Evolutionary conservation across 2,329 filamentous ascomycete species (phyloP).

Genomic region (Furcasterigmium furcatum): DNA sequence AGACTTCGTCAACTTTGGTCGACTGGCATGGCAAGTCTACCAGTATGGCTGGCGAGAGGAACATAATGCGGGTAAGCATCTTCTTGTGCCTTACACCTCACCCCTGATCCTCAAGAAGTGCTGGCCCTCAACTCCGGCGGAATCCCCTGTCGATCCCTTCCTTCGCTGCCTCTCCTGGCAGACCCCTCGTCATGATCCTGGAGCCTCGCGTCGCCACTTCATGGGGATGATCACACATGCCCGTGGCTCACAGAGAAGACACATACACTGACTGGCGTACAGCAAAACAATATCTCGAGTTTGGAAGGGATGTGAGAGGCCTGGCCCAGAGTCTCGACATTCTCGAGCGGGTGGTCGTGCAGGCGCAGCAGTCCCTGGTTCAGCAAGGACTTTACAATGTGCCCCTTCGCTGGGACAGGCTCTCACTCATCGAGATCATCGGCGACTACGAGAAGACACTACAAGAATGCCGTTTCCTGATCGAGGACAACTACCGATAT

Average conservation of each 20-base stretch:
- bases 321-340: slow-evolving; percentile 26
- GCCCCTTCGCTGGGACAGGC: slow-evolving; percentile 14
- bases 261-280: background rate
- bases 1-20: slow-evolving; percentile 25
- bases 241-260: no score
- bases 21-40: slow-evolving; percentile 28
- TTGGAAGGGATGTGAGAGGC: slow-evolving; percentile 23
- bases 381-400: slow-evolving; percentile 15
- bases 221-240: no score
- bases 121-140: no score
- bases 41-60: slow-evolving; percentile 26
- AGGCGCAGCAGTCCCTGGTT: slow-evolving; percentile 21
- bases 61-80: slow-evolving; percentile 25
- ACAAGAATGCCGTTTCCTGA: slow-evolving; percentile 23
- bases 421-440: slow-evolving; percentile 18
- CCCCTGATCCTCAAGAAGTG: no score
- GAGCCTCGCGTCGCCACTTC: no score
- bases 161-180: no score
- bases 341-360: slow-evolving; percentile 21
- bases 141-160: no score
- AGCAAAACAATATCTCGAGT: slow-evolving; percentile 27
- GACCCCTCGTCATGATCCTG: no score
- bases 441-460: slow-evolving; percentile 27
- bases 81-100: no score
- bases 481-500: slow-evolving; percentile 24